Conservation (phyloP, 2,329 filamentous ascomycete genomes). For the Stylonectria norvegica region DNA sequence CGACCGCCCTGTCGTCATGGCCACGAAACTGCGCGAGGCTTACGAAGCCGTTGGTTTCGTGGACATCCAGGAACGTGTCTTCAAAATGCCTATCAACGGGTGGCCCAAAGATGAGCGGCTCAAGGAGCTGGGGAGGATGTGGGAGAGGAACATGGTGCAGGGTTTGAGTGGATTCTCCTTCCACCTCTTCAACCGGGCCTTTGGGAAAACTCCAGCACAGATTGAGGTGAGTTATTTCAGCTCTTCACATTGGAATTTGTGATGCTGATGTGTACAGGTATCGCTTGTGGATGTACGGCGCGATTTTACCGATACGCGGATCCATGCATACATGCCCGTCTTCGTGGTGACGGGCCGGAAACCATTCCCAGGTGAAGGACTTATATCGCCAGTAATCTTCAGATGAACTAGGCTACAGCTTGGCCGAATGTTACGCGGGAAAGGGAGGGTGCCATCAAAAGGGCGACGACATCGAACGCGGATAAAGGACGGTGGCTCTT, state of each 20-base stretch:
- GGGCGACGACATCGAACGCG: background rate
- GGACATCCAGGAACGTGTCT: slow-evolving; percentile 49
- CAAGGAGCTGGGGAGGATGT: slow-evolving; percentile 43
- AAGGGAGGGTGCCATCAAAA: background rate
- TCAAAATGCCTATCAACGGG: slow-evolving; percentile 52
- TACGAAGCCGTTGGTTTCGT: slow-evolving; percentile 52
- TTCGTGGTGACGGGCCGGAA: slow-evolving; percentile 52
- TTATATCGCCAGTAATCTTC: slow-evolving; percentile 4
- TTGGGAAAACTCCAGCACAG: slow-evolving; percentile 41
- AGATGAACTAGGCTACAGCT: too few species aligned
- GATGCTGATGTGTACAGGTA: slow-evolving; percentile 34
- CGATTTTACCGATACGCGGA: slow-evolving; percentile 42
- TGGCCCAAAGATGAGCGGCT: slow-evolving; percentile 49
- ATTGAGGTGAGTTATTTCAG: slow-evolving; percentile 41
- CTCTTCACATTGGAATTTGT: slow-evolving; percentile 5
- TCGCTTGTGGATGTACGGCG: slow-evolving; percentile 48
- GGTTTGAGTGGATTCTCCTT: slow-evolving; percentile 46
- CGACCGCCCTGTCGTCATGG: slow-evolving; percentile 37
- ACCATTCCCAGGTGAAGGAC: slow-evolving; percentile 37
- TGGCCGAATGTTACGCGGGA: background rate
- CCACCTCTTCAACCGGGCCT: slow-evolving; percentile 39
- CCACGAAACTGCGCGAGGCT: slow-evolving; percentile 33
- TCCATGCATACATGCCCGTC: slow-evolving; percentile 49
- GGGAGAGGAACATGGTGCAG: slow-evolving; percentile 42
- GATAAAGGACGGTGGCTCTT: slow-evolving; percentile 5